Evolutionary conservation across 768 basidiomycete genomes (phyloP).

Genomic region (Pisolithus marmoratus): DNA sequence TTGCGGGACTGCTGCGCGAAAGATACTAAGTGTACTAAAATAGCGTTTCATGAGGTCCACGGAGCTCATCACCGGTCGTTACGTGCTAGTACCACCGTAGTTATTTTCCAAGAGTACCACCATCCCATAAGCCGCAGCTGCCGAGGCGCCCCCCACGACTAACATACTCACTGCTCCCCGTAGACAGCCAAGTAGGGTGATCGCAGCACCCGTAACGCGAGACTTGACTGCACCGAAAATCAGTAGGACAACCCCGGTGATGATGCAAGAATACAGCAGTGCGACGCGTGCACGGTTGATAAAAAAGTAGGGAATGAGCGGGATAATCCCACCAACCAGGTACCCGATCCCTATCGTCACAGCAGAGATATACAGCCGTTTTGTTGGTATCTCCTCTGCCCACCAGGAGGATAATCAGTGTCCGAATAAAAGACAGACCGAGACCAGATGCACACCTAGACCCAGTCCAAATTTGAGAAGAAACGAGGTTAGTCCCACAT

Average conservation of each 20-base stretch:
- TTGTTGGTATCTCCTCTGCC: constrained; percentile 82
- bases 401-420: neutral
- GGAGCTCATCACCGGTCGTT: neutral
- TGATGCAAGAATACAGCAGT: constrained; percentile 64
- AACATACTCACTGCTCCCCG: constrained; percentile 90
- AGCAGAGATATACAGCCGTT: constrained; percentile 83
- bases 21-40: too few species aligned
- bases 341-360: constrained; percentile 95
- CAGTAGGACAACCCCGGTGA: constrained; percentile 83
- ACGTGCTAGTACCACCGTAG: neutral
- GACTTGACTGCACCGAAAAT: constrained; percentile 91
- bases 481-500: constrained; percentile 88
- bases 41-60: too few species aligned
- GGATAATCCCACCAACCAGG: constrained; percentile 88
- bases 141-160: constrained; percentile 85
- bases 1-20: too few species aligned
- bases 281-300: constrained; percentile 62
- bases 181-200: constrained; percentile 60
- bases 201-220: constrained; percentile 74
- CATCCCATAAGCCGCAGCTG: constrained; percentile 63
- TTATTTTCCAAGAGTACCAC: constrained; percentile 43
- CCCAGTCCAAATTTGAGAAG: constrained; percentile 93
- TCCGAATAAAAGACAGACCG: too few species aligned
- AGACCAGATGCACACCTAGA: constrained; percentile 41
- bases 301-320: constrained; percentile 91